Evolutionary conservation across 2,329 filamentous ascomycete genomes (phyloP), one percentile per base, ranked within the genome.

Genomic region (Aspergillus cejpii): DNA sequence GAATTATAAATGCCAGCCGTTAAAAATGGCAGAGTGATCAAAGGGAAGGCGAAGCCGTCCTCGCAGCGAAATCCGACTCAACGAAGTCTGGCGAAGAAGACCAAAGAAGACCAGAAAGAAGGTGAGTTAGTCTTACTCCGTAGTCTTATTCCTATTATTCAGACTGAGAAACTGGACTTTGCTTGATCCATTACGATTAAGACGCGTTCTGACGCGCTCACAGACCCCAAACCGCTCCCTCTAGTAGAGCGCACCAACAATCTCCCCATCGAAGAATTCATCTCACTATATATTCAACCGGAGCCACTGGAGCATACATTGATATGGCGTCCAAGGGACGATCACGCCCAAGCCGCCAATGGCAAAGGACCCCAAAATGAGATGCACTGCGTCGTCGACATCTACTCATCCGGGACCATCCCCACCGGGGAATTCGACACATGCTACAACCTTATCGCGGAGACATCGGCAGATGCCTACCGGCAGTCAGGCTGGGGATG

Each of bases 391-490:
- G 45, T 27, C 12, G 26, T 68, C 28, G 57, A 63, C 17, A 52
- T 69, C 23, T 59, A 67, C 48, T 62, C 60, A 2, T 60, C 66
- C 23, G 49, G 53, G 38, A 69, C 56, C 6, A 64, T 78, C 34
- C 56, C 64, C 1, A 19, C 52, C 1, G 29, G 49, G 0, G 70
- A 75, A 36, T 60, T 79, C 24, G 60, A 71, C n/a, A 61, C 66
- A 17, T 81, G 78, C 56, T 71, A 79, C 47, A 53, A 65, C 3
- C 68, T 83, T 5, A 68, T 83, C 40, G 67, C 76, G 50, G 54
- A 60, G 2, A 82, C 79, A 0, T 80, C 77, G n/a, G 61, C 66
- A 8, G 56, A 64, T 4, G 72, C 74, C 44, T 83, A 83, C 61
- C 64, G 68, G 14, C 57, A 60, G 3, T 80, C 77, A 3, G 68